Evolutionary conservation across 148 eudicot genomes (phyloP).

Genomic region (Vaccinium macrocarpon): DNA sequence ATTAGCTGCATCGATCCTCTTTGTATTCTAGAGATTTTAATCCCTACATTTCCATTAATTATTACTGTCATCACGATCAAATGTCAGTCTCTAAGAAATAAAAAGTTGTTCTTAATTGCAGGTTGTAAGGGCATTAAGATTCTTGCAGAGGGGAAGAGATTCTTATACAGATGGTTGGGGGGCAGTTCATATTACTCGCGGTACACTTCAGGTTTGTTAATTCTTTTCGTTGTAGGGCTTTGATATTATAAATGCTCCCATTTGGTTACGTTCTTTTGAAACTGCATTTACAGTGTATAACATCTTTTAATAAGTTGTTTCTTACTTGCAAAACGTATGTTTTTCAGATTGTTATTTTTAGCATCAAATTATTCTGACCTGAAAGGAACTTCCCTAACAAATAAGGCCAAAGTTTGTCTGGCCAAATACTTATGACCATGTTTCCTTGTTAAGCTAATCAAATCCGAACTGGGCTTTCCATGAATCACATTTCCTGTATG

Average conservation of each 20-base stretch:
- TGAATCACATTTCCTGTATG: neutral
- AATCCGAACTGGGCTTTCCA: neutral
- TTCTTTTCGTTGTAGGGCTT: conserved; percentile 11
- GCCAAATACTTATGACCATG: neutral
- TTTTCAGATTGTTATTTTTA: neutral
- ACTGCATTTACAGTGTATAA: neutral
- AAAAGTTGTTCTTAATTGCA: conserved; percentile 31
- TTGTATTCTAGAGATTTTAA: conserved; percentile 5
- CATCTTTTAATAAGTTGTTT: neutral
- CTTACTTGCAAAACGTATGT: neutral
- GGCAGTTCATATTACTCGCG: conserved; percentile 81
- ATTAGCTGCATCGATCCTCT: conserved; percentile 6
- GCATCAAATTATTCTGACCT: neutral
- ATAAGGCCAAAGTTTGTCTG: neutral
- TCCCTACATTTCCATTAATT: conserved; percentile 1
- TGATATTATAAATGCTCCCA: neutral
- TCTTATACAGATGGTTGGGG: conserved; percentile 58
- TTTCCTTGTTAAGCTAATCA: neutral
- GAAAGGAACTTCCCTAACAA: neutral
- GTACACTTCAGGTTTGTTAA: conserved; percentile 94
- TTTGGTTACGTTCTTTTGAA: neutral
- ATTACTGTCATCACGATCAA: neutral
- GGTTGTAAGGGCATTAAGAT: conserved; percentile 90
- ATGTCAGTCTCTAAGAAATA: conserved; percentile 1
- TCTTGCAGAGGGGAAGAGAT: conserved; percentile 73